Evolutionary conservation across 495 filamentous ascomycete genomes (phyloP).

Genomic region (Physcia stellaris): DNA sequence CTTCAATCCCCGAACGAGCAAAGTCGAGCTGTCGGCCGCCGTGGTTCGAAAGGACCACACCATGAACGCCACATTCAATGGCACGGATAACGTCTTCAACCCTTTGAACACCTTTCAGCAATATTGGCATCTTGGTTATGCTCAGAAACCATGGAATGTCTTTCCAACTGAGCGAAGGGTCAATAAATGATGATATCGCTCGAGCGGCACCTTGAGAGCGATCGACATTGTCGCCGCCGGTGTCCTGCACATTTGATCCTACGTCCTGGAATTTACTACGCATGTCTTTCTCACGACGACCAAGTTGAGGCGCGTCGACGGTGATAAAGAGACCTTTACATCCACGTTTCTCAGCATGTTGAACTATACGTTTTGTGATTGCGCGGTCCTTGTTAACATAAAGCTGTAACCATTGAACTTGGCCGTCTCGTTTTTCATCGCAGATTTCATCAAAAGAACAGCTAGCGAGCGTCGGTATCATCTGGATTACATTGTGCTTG

Average conservation of each 20-base stretch:
- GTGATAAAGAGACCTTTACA: slow-evolving; percentile 98
- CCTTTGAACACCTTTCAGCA: slow-evolving; percentile 92
- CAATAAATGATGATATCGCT: slow-evolving; percentile 90
- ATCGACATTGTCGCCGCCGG: slow-evolving; percentile 51
- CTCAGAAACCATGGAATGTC: slow-evolving; percentile 90
- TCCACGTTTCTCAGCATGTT: slow-evolving; percentile 82
- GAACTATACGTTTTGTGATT: slow-evolving; percentile 79
- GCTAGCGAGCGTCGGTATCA: slow-evolving; percentile 96
- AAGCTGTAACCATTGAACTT: slow-evolving; percentile 93
- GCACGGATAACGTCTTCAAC: slow-evolving; percentile 88
- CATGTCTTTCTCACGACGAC: slow-evolving; percentile 91
- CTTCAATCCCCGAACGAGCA: slow-evolving; percentile 78
- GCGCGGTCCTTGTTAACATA: slow-evolving; percentile 96
- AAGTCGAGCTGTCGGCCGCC: slow-evolving; percentile 95
- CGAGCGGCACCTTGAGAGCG: slow-evolving; percentile 82
- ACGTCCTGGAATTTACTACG: slow-evolving; percentile 79
- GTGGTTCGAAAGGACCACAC: slow-evolving; percentile 93
- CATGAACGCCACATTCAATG: slow-evolving; percentile 70
- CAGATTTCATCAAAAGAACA: slow-evolving; percentile 96
- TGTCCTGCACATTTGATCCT: slow-evolving; percentile 68
- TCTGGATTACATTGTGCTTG: slow-evolving; percentile 81
- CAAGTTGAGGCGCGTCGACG: slow-evolving; percentile 91
- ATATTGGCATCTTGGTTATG: slow-evolving; percentile 92
- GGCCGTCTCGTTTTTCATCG: slow-evolving; percentile 65
- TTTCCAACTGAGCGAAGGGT: slow-evolving; percentile 78